Conservation (phyloP, 1,284 basidiomycete genomes). For the Naganishia sp. region DNA sequence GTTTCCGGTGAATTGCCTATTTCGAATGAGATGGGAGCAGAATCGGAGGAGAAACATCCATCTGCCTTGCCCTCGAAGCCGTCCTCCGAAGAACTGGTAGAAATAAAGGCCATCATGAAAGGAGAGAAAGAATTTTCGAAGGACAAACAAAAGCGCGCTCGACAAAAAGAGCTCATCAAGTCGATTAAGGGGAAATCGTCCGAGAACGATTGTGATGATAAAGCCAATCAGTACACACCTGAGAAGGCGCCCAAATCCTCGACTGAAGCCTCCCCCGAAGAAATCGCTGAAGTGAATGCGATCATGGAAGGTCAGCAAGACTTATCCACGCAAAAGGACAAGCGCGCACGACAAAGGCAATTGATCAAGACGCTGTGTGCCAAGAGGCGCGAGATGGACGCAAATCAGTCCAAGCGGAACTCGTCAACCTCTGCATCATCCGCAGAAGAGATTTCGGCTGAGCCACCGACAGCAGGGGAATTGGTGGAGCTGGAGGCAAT, state of each 20-base stretch:
- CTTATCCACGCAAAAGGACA: conserved; percentile 8
- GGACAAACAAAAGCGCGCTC: conserved; percentile 10
- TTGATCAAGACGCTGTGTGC: conserved; percentile 9
- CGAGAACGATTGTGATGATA: background rate
- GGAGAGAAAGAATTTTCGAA: conserved; percentile 16
- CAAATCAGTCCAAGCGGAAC: background rate
- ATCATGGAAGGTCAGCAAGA: conserved; percentile 12
- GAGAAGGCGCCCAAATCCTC: background rate
- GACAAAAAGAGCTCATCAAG: conserved; percentile 17
- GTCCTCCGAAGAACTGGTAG: background rate
- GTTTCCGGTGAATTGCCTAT: background rate
- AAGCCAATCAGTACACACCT: background rate
- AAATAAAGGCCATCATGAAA: conserved; percentile 19
- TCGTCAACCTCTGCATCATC: background rate
- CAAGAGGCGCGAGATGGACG: background rate
- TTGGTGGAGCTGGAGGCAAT: conserved; percentile 9
- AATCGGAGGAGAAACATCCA: too few relatives aligned
- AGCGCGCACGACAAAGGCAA: conserved; percentile 5
- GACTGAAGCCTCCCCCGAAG: background rate
- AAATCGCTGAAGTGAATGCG: conserved; percentile 12
- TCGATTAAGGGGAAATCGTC: background rate
- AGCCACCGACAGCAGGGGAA: conserved; percentile 6
- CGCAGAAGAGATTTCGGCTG: background rate
- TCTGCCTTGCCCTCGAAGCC: background rate
- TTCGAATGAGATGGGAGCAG: background rate